These are phyloP conservation scores for Amylocarpus encephaloides DNA, from an alignment of 2,329 filamentous ascomycete species.

Conservation along the genomic window DNA sequence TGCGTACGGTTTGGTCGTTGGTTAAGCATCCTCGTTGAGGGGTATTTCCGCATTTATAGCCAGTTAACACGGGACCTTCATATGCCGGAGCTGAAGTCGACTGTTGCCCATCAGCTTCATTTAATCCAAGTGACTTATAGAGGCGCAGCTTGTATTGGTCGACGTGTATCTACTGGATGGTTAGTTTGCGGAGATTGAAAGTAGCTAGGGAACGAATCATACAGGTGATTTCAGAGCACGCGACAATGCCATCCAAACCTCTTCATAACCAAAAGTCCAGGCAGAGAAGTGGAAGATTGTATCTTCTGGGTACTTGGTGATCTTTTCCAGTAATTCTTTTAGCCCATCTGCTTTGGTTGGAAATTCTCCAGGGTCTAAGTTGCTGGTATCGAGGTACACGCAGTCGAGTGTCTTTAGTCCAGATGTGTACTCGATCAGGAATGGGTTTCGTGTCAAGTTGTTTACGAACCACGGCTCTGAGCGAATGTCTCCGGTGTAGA, in stretches of 20 bases:
- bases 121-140: conserved; percentile 57
- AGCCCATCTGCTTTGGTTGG: conserved; percentile 69
- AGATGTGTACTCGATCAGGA: conserved; percentile 66
- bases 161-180: conserved; percentile 60
- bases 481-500: conserved; percentile 87
- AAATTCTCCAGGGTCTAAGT: conserved; percentile 43
- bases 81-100: conserved; percentile 36
- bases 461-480: conserved; percentile 85
- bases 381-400: conserved; percentile 87
- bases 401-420: conserved; percentile 65
- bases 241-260: conserved; percentile 80
- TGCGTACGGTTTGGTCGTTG: conserved; percentile 49
- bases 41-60: conserved; percentile 69
- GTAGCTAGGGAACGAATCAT: conserved; percentile 15
- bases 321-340: conserved; percentile 62
- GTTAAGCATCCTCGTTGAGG: conserved; percentile 68
- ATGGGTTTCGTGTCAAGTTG: conserved; percentile 61
- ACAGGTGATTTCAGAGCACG: conserved; percentile 60
- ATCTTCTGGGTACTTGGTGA: conserved; percentile 60
- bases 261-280: conserved; percentile 92
- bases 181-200: conserved; percentile 10
- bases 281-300: conserved; percentile 80
- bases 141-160: conserved; percentile 73
- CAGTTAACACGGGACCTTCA: conserved; percentile 63
- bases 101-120: conserved; percentile 33